phyloP scores from a whole-genome alignment of 768 basidiomycete genomes.

The Suillus plorans region DNA sequence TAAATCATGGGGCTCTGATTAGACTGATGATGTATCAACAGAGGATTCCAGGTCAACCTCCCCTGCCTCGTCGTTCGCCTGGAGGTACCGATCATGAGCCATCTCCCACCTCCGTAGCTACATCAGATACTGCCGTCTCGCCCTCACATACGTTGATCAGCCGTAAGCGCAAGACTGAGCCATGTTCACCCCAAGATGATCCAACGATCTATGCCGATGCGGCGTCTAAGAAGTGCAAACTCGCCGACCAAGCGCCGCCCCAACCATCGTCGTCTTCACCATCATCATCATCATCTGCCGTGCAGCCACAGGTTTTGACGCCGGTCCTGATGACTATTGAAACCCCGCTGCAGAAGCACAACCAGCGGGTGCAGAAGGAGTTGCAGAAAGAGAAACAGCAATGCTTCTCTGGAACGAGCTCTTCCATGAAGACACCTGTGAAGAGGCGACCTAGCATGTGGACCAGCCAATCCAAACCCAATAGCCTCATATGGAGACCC shows the following conservation, averaged over 20 bases:
- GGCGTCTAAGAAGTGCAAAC: not conserved
- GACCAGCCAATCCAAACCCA: not conserved
- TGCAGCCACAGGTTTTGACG: not conserved
- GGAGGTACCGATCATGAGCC: not conserved
- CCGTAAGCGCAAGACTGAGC: not conserved
- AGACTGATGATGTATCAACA: not conserved
- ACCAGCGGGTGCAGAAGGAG: not conserved
- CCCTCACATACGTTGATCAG: not conserved
- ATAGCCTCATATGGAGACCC: not conserved
- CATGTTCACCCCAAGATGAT: not conserved
- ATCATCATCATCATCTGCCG: not conserved
- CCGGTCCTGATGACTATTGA: not conserved
- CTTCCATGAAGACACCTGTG: not conserved
- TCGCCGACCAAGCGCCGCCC: not conserved
- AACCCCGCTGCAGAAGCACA: not conserved
- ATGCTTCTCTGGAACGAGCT: not conserved
- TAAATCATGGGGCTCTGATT: not conserved
- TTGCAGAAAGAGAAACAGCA: not conserved
- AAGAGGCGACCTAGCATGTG: not conserved
- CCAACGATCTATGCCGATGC: not conserved
- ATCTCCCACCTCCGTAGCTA: not conserved
- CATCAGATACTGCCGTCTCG: not conserved
- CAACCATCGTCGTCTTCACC: not conserved
- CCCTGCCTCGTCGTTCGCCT: constrained; percentile 13
- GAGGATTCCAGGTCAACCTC: constrained; percentile 28